These are phyloP conservation scores for Phytomonas francai DNA, from an alignment of 208 protist genomes.

Conservation along the genomic window DNA sequence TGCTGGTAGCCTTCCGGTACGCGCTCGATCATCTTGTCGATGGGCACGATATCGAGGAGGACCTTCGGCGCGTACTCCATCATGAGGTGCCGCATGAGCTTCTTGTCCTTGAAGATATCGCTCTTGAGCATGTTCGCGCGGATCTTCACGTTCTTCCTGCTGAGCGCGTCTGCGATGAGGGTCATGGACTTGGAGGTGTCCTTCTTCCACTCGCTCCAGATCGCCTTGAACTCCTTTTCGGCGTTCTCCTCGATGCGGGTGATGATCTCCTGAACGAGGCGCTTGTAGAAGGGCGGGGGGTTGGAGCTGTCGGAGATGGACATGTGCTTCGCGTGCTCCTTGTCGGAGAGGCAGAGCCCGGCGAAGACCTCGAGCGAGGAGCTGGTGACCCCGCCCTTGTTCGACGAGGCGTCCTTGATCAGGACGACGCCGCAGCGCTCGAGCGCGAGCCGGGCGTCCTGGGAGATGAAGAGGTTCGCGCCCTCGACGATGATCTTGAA, in stretches of 20 bases:
- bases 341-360: constrained; percentile 90
- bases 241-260: constrained; percentile 84
- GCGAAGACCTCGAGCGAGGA: constrained; percentile 96
- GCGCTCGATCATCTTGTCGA: constrained; percentile 82
- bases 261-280: constrained; percentile 88
- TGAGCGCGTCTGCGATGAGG: constrained; percentile 77
- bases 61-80: constrained; percentile 65
- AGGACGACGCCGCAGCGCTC: constrained; percentile 81
- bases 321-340: constrained; percentile 88
- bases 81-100: constrained; percentile 71
- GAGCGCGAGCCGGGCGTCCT: constrained; percentile 88
- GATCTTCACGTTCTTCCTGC: constrained; percentile 87
- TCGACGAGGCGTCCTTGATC: constrained; percentile 91
- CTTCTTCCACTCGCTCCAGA: constrained; percentile 74
- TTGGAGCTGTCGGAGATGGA: constrained; percentile 48
- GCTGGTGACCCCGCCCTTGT: constrained; percentile 96
- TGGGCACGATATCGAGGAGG: constrained; percentile 67
- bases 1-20: constrained; percentile 90
- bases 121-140: constrained; percentile 69
- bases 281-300: constrained; percentile 88
- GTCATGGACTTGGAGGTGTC: constrained; percentile 49
- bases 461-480: constrained; percentile 96
- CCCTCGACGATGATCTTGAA: constrained; percentile 96
- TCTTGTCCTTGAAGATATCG: constrained; percentile 75
- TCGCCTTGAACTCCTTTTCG: constrained; percentile 83